Evolutionary conservation across 169 alveolate genomes (phyloP), one percentile per base, ranked within the genome.

Genomic region (Plasmodium relictum): DNA sequence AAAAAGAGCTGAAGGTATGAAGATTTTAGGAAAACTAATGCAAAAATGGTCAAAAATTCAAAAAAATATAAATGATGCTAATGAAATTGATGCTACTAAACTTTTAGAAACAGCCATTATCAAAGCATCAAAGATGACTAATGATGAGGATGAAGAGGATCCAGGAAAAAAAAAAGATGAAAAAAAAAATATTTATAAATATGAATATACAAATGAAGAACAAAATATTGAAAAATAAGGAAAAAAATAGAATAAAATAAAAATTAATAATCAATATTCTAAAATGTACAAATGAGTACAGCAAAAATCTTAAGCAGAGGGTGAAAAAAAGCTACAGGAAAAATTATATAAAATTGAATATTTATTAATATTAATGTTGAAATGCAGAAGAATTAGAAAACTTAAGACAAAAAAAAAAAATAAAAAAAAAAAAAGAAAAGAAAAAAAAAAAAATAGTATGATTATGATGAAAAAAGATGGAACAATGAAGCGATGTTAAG

Each of bases 1-100:
- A 59, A 80, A 70, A 62, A 70, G 96, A 16, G 96, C 96, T 6
- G 65, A 59, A 65, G 92, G 73, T 12, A 24, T 94, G 58, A 87
- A 74, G 58, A 14, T 58, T 6, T 54, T 94, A 63, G 96, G 96
- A 22, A 88, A 72, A 2, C 22, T 37, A 18, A 94, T 94, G 95
- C 94, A 85, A 59, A 87, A 72, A 41, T 58, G 73, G 31, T 93
- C 95, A 37, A 87, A 48, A 52, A 69, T 73, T 0, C 66, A 73
- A 50, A 85, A 94, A 7, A 73, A 58, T 39, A 65, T 65, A 26
- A 31, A 41, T 31, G 89, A 88, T 10, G 74, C 58, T 0, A 73
- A 63, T 3, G 70, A 85, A 18, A 88, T 87, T 0, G 96, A 94
- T 59, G 70, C 86, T 50, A 42, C 59, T 8, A 39, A 88, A 54